Percentiles rank a stretch among this genome's conserved stretches.
Conservation (phyloP, 805 yeast species). For the Kodamaea hsintzibuensis region DNA sequence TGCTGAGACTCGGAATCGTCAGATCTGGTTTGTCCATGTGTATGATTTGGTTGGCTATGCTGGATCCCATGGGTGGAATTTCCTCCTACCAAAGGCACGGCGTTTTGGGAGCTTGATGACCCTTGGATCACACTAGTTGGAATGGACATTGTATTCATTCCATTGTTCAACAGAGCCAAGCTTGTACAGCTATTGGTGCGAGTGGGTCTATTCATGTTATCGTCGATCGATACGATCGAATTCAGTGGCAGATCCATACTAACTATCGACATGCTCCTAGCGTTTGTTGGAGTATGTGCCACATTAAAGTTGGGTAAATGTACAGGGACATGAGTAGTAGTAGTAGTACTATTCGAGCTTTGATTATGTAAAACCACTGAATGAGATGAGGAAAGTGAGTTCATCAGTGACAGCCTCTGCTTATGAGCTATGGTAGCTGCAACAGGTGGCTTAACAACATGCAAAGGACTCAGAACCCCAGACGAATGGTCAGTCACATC, state of each 20-base stretch:
- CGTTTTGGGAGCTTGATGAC: background rate
- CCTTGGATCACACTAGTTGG: background rate
- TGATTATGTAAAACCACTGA: background rate
- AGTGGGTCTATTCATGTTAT: slow-evolving; percentile 26
- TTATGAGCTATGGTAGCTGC: slow-evolving; percentile 11
- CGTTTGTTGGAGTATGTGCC: slow-evolving; percentile 19
- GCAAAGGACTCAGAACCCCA: slow-evolving; percentile 14
- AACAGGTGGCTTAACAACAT: slow-evolving; percentile 15
- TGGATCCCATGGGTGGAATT: background rate
- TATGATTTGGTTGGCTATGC: no score
- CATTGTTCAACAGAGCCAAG: slow-evolving; percentile 12
- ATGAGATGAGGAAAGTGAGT: slow-evolving; percentile 12
- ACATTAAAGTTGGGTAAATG: slow-evolving; percentile 2
- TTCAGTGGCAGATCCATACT: slow-evolving; percentile 42
- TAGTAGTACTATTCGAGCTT: background rate
- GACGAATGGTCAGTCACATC: slow-evolving; percentile 13
- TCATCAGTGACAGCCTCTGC: slow-evolving; percentile 36
- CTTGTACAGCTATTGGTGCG: slow-evolving; percentile 36
- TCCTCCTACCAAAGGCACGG: background rate
- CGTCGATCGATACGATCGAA: slow-evolving; percentile 42
- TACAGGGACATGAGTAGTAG: background rate
- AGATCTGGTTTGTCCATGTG: background rate
- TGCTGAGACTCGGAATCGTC: background rate
- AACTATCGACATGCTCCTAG: slow-evolving; percentile 37
- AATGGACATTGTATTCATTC: slow-evolving; percentile 1